Base-by-base conservation (phyloP, 495 filamentous ascomycete genomes). In the Xylaria intraflava region DNA sequence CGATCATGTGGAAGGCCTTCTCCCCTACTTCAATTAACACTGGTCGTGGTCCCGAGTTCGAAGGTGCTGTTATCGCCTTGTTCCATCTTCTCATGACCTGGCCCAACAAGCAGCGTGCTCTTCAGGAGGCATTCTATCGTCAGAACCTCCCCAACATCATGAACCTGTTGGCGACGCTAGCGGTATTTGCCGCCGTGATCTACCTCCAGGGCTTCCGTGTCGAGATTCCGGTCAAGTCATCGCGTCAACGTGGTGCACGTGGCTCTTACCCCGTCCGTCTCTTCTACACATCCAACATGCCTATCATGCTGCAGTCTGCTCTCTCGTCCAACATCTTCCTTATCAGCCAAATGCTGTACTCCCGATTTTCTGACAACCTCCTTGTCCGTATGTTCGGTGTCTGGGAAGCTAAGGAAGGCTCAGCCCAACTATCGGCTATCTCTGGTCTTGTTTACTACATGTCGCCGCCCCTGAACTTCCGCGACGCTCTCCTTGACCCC, bases 161-260 rank as follows among this genome's bases (percentile, higher is more conserved):
- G 90, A 97, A 96, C 79, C 83, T 99, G 53, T 71, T 99, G 54
- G 87, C 94, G 46, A 99, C 94, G 49, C 80, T 97, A 55, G 59
- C 86, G 57, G 87, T 99, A 69, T 99, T 99, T 75, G 88, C 87
- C 56, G 88, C 91, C 41, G 94, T 99, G 65, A 97, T 99, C 79
- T 99, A 99, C 77, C 90, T 99, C 52, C 94, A 99, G 73, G 94
- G 94, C 54, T 97, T 99, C 88, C 91, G 94, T 59, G 94, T 99
- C 66, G 94, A 99, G 74, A 97, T 99, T 69, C 94, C 94, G 57
- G 94, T 99, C 82, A 99, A 99, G 83, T 96, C 90, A 36, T 92
- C 90, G 55, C 90, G 92, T 77, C 94, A 97, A 78, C 90, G 94
- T 78, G 94, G 94, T 69, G 94, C 96, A 72, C 91, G 94, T 64